These are phyloP conservation scores for Pseudocercospora pini-densiflorae DNA, from an alignment of 2,329 filamentous ascomycete genomes.

Conservation along the genomic window DNA sequence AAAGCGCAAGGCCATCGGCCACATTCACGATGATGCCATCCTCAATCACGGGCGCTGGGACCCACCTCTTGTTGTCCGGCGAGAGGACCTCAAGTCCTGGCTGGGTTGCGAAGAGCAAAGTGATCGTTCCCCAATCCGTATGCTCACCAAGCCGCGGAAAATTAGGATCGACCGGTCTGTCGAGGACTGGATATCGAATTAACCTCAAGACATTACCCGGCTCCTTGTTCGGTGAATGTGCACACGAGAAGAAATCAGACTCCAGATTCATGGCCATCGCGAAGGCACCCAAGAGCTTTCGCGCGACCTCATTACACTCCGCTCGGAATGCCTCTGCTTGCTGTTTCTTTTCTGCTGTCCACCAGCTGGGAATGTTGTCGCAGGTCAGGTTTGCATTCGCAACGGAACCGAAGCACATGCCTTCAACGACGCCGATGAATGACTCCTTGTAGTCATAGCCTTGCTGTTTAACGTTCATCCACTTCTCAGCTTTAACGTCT, in stretches of 20 bases:
- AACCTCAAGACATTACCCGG: conserved; percentile 6
- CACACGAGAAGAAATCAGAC: neutral
- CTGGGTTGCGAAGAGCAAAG: neutral
- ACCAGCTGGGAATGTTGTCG: conserved; percentile 5
- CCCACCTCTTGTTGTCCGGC: conserved; percentile 1
- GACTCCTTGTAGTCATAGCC: conserved; percentile 12
- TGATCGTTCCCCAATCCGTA: conserved; percentile 8
- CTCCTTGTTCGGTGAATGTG: conserved; percentile 4
- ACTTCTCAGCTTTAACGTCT: conserved; percentile 3
- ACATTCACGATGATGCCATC: conserved; percentile 9
- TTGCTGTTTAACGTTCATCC: conserved; percentile 9
- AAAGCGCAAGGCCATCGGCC: conserved; percentile 1
- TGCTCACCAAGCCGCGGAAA: conserved; percentile 8
- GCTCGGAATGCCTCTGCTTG: neutral
- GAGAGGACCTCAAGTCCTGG: conserved; percentile 6
- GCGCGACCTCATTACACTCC: neutral
- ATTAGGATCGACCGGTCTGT: conserved; percentile 2
- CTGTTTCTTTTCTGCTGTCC: conserved; percentile 2
- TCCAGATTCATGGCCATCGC: conserved; percentile 8
- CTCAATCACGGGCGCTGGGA: neutral
- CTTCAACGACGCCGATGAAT: conserved; percentile 5
- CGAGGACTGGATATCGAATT: conserved; percentile 5
- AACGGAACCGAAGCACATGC: conserved; percentile 9
- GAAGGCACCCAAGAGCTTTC: neutral
- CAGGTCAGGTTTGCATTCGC: conserved; percentile 1